Evolutionary conservation across 2,329 filamentous ascomycete species (phyloP).

Genomic region (Chaetothyriales sp.): DNA sequence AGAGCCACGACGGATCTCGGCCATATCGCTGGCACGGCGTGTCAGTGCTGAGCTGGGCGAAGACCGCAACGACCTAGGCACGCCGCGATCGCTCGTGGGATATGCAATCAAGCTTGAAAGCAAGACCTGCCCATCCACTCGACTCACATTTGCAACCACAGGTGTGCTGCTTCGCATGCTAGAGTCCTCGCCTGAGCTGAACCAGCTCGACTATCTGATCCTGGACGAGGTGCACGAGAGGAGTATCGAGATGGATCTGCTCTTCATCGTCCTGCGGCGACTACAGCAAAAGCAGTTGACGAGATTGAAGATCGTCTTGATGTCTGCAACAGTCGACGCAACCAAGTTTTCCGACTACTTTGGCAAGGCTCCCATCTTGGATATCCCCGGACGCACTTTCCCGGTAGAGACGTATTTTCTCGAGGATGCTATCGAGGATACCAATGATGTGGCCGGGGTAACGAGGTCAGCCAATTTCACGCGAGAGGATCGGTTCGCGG

Average conservation of each 20-base stretch:
- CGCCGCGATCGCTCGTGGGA: conserved; percentile 67
- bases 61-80: conserved; percentile 64
- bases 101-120: conserved; percentile 90
- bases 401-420: conserved; percentile 77
- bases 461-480: conserved; percentile 34
- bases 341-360: conserved; percentile 82
- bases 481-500: conserved; percentile 10
- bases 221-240: conserved; percentile 97
- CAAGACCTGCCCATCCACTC: conserved; percentile 65
- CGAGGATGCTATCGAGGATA: conserved; percentile 83
- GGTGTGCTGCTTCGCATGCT: conserved; percentile 98
- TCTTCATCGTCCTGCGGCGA: conserved; percentile 79
- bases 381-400: conserved; percentile 84
- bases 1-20: conserved; percentile 87
- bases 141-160: conserved; percentile 68
- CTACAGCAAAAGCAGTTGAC: conserved; percentile 62
- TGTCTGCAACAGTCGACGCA: conserved; percentile 95
- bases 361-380: conserved; percentile 62
- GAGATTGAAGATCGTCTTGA: conserved; percentile 70
- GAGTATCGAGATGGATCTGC: conserved; percentile 90
- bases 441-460: conserved; percentile 47
- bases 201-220: conserved; percentile 81
- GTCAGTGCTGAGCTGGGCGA: conserved; percentile 94
- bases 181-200: conserved; percentile 70
- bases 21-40: conserved; percentile 79